Evolutionary conservation across 2,329 filamentous ascomycete species (phyloP), one percentile per base, ranked within the genome.

Genomic region (Ophiostoma quercus): DNA sequence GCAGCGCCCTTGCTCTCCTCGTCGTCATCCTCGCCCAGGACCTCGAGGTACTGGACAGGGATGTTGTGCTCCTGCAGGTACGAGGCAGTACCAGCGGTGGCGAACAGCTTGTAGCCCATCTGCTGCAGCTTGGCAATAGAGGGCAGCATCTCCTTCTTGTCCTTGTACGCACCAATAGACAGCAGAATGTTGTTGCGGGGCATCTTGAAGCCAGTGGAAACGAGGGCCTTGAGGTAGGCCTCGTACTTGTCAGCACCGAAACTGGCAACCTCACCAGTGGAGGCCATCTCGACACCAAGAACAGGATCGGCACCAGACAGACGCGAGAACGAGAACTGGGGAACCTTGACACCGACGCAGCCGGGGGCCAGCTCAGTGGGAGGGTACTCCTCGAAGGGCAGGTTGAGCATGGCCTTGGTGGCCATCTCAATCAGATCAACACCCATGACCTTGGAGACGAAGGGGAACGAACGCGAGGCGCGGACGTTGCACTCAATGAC

Each of bases 401-500:
- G 83, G 65, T 90, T 90, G 82, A 95, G 92, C 81, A 98, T 98
- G 19, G 94, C 94, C 83, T 96, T 97, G 75, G 95, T 98, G 37
- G 95, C 95, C 92, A 99, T 93, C 83, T 97, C 94, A 74, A 99
- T 97, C 73, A 99, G 85, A 78, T 99, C 94, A 68, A 97, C 92
- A 68, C 94, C 94, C 92, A 97, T 98, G 74, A 96, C 92, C 84
- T 99, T 99, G 74, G 94, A 97, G 19, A 98, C 94, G 77, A 99
- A 99, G 72, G 95, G 95, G 85, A 97, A 97, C 0, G 94, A 98
- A 74, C 95, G 88, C 65, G 95, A 97, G 19, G 95, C 95, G 73
- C 95, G 90, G 72, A 98, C 95, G 77, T 99, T 99, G 82, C 95
- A 98, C 82, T 99, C 95, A 74, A 99, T 99, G 74, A 99, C 95